Evolutionary conservation across 306 rosid genomes (phyloP).

Genomic region (Adenanthera pavonina): DNA sequence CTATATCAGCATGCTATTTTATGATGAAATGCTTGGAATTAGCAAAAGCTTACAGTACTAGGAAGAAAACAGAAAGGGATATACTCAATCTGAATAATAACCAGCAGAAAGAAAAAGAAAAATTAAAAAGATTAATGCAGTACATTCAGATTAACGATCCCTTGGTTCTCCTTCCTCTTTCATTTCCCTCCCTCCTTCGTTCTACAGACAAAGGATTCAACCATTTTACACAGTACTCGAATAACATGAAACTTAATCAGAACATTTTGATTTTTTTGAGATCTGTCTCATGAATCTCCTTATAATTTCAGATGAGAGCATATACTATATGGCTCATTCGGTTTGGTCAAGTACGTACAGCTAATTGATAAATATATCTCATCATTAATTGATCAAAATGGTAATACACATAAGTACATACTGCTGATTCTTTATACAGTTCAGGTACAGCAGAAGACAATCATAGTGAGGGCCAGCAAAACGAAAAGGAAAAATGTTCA

Average conservation of each 20-base stretch:
- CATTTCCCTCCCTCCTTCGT: background rate
- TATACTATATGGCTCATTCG: background rate
- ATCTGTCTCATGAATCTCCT: background rate
- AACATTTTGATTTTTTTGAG: background rate
- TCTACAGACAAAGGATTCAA: background rate
- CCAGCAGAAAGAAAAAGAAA: background rate
- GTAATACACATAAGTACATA: background rate
- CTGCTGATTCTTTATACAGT: background rate
- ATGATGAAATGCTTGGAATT: background rate
- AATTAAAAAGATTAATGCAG: background rate
- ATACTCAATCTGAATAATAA: background rate
- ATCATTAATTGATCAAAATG: background rate
- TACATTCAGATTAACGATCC: background rate
- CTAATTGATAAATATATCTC: background rate
- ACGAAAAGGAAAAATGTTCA: background rate
- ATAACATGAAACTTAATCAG: background rate
- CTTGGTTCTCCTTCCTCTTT: background rate
- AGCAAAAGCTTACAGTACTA: background rate
- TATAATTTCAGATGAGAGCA: background rate
- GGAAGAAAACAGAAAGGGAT: background rate
- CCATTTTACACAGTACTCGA: background rate
- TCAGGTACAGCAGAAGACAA: background rate
- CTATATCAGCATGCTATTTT: background rate
- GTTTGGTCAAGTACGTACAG: background rate
- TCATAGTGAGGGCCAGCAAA: background rate